Evolutionary conservation across 495 filamentous ascomycete genomes (phyloP).

Genomic region (Tuber aestivum): DNA sequence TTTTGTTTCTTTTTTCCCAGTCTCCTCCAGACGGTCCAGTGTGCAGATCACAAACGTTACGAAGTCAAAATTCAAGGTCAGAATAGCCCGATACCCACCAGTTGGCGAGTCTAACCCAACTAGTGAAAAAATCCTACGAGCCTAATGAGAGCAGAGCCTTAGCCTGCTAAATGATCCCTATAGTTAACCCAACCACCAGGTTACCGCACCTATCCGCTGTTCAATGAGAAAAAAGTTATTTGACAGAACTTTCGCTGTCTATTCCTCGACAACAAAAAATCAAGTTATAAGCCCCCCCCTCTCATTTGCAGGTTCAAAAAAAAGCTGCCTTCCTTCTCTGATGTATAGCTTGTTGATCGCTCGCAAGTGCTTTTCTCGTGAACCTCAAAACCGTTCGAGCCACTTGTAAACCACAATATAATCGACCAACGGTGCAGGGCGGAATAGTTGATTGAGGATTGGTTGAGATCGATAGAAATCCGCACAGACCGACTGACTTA

Average conservation of each 20-base stretch:
- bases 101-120: conserved; percentile 19
- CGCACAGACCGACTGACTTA: not conserved
- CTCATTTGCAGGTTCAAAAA: conserved; percentile 5
- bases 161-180: conserved; percentile 16
- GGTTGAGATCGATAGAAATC: not conserved
- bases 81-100: not conserved
- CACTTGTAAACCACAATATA: not conserved
- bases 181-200: conserved; percentile 36
- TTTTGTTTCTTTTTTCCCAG: not conserved
- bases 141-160: conserved; percentile 30
- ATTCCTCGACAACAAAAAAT: not conserved
- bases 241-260: not conserved
- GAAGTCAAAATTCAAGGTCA: conserved; percentile 5
- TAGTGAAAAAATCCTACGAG: conserved; percentile 20
- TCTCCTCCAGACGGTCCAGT: not conserved
- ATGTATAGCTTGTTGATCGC: not conserved
- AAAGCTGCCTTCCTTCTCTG: not conserved
- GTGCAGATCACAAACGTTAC: not conserved
- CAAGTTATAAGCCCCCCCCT: not conserved
- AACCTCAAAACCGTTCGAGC: conserved; percentile 1
- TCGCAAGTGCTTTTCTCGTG: not conserved
- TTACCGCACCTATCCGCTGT: conserved; percentile 29
- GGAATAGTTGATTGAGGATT: not conserved
- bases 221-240: conserved; percentile 16
- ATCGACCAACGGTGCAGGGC: not conserved